These are phyloP conservation scores for Tetracladium maxilliforme DNA, from an alignment of 2,329 filamentous ascomycete species.

Conservation along the genomic window DNA sequence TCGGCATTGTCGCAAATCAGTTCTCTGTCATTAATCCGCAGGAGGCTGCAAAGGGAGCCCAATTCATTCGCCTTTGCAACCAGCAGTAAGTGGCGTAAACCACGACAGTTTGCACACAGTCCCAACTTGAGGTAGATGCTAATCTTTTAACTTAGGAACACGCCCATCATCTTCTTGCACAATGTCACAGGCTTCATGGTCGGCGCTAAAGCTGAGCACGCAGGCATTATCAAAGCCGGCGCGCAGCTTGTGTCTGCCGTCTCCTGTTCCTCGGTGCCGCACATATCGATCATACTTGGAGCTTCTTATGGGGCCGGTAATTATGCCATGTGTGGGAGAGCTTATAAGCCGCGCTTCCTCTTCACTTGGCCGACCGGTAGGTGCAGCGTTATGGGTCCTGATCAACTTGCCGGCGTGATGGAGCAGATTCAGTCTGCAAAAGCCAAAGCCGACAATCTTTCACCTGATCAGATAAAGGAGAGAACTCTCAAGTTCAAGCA, in stretches of 20 bases:
- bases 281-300: slow-evolving; percentile 26
- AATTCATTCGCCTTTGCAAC: slow-evolving; percentile 27
- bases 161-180: slow-evolving; percentile 27
- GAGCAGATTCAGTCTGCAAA: slow-evolving; percentile 14
- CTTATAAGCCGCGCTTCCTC: slow-evolving; percentile 24
- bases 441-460: slow-evolving; percentile 9
- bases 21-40: slow-evolving; percentile 21
- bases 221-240: slow-evolving; percentile 25
- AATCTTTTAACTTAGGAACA: slow-evolving; percentile 9
- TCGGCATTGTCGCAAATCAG: slow-evolving; percentile 25
- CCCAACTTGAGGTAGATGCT: neutral
- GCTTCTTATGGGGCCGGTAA: slow-evolving; percentile 29
- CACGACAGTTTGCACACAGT: no score
- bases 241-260: slow-evolving; percentile 28
- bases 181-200: slow-evolving; percentile 34
- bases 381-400: slow-evolving; percentile 24
- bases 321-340: slow-evolving; percentile 28
- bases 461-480: slow-evolving; percentile 11
- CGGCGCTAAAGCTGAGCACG: slow-evolving; percentile 25
- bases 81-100: slow-evolving; percentile 16
- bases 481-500: slow-evolving; percentile 11
- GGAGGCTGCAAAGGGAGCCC: slow-evolving; percentile 23
- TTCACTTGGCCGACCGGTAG: slow-evolving; percentile 23
- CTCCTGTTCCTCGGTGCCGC: slow-evolving; percentile 23
- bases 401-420: slow-evolving; percentile 23